Evolutionary conservation across 2,329 filamentous ascomycete genomes (phyloP), one percentile per base, ranked within the genome.

Genomic region (Penicillium sp.): DNA sequence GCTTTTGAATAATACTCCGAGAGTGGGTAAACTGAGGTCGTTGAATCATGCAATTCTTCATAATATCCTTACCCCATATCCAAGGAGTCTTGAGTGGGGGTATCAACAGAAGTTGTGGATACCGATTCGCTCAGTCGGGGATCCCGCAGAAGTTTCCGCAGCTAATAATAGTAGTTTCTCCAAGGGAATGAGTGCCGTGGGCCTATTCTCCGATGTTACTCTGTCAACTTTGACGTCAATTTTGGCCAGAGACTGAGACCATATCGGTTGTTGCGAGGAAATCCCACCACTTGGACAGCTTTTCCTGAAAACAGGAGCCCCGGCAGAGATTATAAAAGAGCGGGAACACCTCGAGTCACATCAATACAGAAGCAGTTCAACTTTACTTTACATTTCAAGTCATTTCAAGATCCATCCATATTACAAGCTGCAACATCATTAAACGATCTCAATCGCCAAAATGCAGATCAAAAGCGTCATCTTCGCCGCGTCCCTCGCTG

Each of bases 401-500:
- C 15, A 47, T 17, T 47, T 15, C n/a, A 47, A 19, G 13, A 10
- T 30, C 15, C 5, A 17, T 28, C 13, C 3, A 17, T n/a, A 17
- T 49, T 9, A 3, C 42, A 49, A 30, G 24, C 30, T 12, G 10
- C 6, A 30, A 49, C 13, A 17, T n/a, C 26, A 24, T 44, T 24
- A 19, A 10, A 17, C 45, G 1, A n/a, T 24, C n/a, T 4, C 6
- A n/a, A 30, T 28, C 7, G 6, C 59, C 67, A 73, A 55, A 54
- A 75, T 75, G 73, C 72, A 72, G 64, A 50, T 74, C 69, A 71
- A 67, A 61, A 69, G 63, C 68, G 40, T 73, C 49, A 17, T 69
- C 47, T 59, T 71, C 61, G 69, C 72, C 51, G 66, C 67, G 57
- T 66, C 80, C 53, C 68, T 76, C 57, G 74, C 74, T 33, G 73